These are phyloP conservation scores for Serendipita vermifera DNA, from an alignment of 768 basidiomycete genomes.

Conservation along the genomic window DNA sequence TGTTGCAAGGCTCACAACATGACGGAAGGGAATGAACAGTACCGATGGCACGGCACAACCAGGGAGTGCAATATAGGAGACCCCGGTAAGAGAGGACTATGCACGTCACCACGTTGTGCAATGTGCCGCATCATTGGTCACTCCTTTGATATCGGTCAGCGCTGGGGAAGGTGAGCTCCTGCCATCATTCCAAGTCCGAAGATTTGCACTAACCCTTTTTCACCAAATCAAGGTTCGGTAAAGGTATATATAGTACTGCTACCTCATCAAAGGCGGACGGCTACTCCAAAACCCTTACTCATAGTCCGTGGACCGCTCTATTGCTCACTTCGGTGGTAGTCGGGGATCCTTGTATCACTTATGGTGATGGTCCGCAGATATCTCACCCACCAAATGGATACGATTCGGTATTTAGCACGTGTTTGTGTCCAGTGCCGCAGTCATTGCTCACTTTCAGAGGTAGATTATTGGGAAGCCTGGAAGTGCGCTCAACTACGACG, in stretches of 20 bases:
- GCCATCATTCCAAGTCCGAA: conserved; percentile 46
- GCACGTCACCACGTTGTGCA: conserved; percentile 36
- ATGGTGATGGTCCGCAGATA: conserved; percentile 36
- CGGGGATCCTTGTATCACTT: conserved; percentile 41
- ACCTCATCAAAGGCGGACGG: conserved; percentile 64
- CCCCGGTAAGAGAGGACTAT: conserved; percentile 33
- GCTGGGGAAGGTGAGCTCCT: conserved; percentile 3
- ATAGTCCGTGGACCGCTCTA: conserved; percentile 36
- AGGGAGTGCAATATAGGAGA: conserved; percentile 46
- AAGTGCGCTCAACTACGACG: conserved; percentile 51
- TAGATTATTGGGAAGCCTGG: conserved; percentile 53
- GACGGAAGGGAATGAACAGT: conserved; percentile 42
- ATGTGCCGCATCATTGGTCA: conserved; percentile 44
- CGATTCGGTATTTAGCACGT: conserved; percentile 36
- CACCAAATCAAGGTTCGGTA: conserved; percentile 40
- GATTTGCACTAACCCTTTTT: conserved; percentile 28
- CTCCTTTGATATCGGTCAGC: conserved; percentile 47
- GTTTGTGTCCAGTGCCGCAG: neutral
- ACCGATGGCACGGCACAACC: conserved; percentile 58
- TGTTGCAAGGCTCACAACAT: conserved; percentile 42
- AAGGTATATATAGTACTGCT: conserved; percentile 51
- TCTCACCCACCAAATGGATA: conserved; percentile 42
- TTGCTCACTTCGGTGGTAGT: conserved; percentile 52
- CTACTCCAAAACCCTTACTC: conserved; percentile 35
- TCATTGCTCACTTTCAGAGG: conserved; percentile 2